Evolutionary conservation across 352 stramenopile species (phyloP).

Genomic region (Thalassiosira hispida): DNA sequence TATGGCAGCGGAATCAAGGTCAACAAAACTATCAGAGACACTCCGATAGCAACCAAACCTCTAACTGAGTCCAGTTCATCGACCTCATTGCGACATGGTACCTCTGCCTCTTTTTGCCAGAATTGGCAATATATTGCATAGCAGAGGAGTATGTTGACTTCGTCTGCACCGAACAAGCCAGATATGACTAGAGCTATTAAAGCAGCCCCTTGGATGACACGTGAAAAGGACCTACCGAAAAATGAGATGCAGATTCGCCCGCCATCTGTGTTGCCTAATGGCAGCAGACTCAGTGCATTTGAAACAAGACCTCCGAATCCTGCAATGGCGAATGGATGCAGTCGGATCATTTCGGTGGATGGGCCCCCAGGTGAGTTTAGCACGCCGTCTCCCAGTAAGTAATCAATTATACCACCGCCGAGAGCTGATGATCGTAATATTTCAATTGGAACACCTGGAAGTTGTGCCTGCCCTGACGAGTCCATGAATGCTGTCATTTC

Average conservation of each 20-base stretch:
- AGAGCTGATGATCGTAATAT: constrained; percentile 61
- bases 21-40: constrained; percentile 62
- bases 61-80: constrained; percentile 47
- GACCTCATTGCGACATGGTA: constrained; percentile 70
- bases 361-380: constrained; percentile 61
- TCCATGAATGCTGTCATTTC: constrained; percentile 65
- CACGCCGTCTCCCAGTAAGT: constrained; percentile 51
- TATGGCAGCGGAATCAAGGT: constrained; percentile 50
- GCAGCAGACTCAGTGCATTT: constrained; percentile 73
- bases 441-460: constrained; percentile 64
- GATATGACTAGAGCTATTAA: constrained; percentile 50
- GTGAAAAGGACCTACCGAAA: constrained; percentile 66
- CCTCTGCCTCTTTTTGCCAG: constrained; percentile 68
- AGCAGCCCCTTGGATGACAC: constrained; percentile 49
- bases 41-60: constrained; percentile 52
- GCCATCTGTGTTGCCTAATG: constrained; percentile 76
- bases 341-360: constrained; percentile 42
- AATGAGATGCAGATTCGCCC: constrained; percentile 64
- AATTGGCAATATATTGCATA: constrained; percentile 64
- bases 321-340: constrained; percentile 79
- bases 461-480: constrained; percentile 29
- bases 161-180: constrained; percentile 48
- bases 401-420: constrained; percentile 70
- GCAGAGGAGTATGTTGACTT: constrained; percentile 59
- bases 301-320: constrained; percentile 75